A percentile compares a stretch with the other conserved stretches of the same genome.
Conservation (phyloP, 202 grass and related monocot species). For the Panicum virgatum region DNA sequence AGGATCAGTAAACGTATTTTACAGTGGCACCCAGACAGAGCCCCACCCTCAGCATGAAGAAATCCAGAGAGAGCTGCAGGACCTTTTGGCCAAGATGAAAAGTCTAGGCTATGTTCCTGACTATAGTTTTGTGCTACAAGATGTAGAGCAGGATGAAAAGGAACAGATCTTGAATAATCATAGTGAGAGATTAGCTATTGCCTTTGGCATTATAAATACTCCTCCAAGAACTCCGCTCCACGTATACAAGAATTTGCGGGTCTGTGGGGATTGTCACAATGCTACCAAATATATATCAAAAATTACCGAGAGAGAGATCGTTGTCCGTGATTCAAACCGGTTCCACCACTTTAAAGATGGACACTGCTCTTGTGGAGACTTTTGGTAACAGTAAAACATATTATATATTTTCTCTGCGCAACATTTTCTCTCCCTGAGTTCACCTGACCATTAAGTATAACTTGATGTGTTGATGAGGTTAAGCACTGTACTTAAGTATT, state of each 20-base stretch:
- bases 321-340: constrained; percentile 74
- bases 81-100: constrained; percentile 63
- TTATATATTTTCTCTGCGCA: constrained; percentile 16
- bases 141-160: constrained; percentile 79
- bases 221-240: constrained; percentile 52
- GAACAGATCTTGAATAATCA: constrained; percentile 72
- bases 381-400: constrained; percentile 51
- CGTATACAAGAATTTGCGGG: constrained; percentile 71
- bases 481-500: constrained; percentile 28
- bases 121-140: constrained; percentile 80
- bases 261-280: constrained; percentile 82
- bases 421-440: not conserved
- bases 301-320: constrained; percentile 72
- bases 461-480: constrained; percentile 19
- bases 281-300: constrained; percentile 78
- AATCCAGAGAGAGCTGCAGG: constrained; percentile 57
- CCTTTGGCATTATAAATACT: constrained; percentile 77
- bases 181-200: constrained; percentile 77
- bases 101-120: constrained; percentile 69
- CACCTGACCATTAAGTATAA: not conserved
- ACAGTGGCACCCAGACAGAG: constrained; percentile 61
- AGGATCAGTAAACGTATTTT: constrained; percentile 66
- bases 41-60: constrained; percentile 63
- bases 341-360: constrained; percentile 84
- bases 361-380: constrained; percentile 75